A percentile compares a stretch with the other conserved stretches of the same genome.
Conservation (phyloP, 768 basidiomycete genomes). For the Guyanaporus albipodus region DNA sequence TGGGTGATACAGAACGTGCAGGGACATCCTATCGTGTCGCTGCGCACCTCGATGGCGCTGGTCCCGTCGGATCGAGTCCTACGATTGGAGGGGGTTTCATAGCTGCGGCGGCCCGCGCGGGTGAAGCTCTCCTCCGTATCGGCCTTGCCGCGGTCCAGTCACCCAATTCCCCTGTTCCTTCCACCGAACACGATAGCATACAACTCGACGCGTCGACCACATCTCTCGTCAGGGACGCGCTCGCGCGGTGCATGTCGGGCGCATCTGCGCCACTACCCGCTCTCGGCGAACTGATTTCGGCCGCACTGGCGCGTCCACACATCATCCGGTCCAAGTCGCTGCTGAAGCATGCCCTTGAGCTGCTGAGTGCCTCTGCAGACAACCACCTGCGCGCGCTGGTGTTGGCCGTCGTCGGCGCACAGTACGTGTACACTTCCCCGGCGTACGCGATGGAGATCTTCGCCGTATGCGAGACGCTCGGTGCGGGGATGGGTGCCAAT, state of each 20-base stretch:
- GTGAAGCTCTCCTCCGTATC: slow-evolving; percentile 48
- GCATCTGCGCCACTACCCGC: slow-evolving; percentile 19
- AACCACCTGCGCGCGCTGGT: slow-evolving; percentile 72
- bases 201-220: slow-evolving; percentile 16
- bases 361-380: slow-evolving; percentile 57
- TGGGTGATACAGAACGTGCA: slow-evolving; percentile 51
- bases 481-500: slow-evolving; percentile 57
- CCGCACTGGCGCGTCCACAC: slow-evolving; percentile 20
- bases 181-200: slow-evolving; percentile 1
- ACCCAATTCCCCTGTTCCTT: background rate
- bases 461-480: slow-evolving; percentile 63
- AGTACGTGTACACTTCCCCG: slow-evolving; percentile 66
- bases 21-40: slow-evolving; percentile 61
- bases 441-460: slow-evolving; percentile 69
- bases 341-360: slow-evolving; percentile 54
- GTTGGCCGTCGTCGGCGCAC: slow-evolving; percentile 61
- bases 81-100: slow-evolving; percentile 37
- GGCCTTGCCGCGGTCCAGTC: slow-evolving; percentile 33
- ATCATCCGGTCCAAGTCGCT: slow-evolving; percentile 35
- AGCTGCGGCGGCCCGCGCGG: slow-evolving; percentile 45
- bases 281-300: slow-evolving; percentile 16
- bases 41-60: slow-evolving; percentile 41
- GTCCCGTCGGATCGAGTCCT: slow-evolving; percentile 22
- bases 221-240: slow-evolving; percentile 25
- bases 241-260: slow-evolving; percentile 21